Percentiles rank a stretch among this genome's conserved stretches.
phyloP scores from a whole-genome alignment of 2,329 filamentous ascomycete genomes.

The Tolypocladium endophyticum region DNA sequence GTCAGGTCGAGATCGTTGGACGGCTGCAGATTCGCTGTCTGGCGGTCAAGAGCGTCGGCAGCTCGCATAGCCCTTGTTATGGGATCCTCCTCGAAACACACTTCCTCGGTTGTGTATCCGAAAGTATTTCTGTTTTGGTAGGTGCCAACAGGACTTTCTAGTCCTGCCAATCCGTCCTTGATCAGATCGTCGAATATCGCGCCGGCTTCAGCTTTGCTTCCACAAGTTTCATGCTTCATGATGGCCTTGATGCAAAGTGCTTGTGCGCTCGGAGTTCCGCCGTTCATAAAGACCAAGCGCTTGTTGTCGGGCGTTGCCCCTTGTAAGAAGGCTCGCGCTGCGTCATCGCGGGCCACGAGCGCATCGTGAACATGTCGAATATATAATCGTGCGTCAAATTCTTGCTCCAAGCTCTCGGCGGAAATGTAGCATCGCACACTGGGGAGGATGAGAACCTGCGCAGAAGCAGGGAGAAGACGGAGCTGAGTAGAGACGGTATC shows the following conservation, averaged over 20 bases:
- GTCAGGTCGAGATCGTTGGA: conserved; percentile 37
- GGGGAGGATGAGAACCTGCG: conserved; percentile 48
- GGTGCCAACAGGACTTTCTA: conserved; percentile 13
- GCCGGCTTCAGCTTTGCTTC: conserved; percentile 38
- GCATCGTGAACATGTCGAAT: conserved; percentile 42
- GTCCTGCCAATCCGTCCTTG: conserved; percentile 35
- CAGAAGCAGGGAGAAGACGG: conserved; percentile 46
- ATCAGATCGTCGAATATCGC: conserved; percentile 38
- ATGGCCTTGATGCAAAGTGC: conserved; percentile 44
- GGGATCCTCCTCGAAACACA: conserved; percentile 37
- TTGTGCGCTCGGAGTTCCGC: conserved; percentile 45
- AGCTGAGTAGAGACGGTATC: conserved; percentile 49
- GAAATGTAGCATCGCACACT: conserved; percentile 35
- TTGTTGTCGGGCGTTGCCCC: conserved; percentile 34
- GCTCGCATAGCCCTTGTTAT: conserved; percentile 46
- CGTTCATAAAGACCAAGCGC: conserved; percentile 49
- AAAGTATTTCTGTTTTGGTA: conserved; percentile 8
- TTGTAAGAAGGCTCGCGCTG: conserved; percentile 40
- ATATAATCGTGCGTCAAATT: conserved; percentile 21
- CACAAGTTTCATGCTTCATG: conserved; percentile 38
- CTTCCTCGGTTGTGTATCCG: background rate
- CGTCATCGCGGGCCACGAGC: conserved; percentile 32
- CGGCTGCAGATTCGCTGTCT: conserved; percentile 44
- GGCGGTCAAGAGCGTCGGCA: conserved; percentile 45
- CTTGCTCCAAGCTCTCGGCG: conserved; percentile 13